Evolutionary conservation across 192 early-diverging fungal species (phyloP).

Genomic region (Podila verticillata): DNA sequence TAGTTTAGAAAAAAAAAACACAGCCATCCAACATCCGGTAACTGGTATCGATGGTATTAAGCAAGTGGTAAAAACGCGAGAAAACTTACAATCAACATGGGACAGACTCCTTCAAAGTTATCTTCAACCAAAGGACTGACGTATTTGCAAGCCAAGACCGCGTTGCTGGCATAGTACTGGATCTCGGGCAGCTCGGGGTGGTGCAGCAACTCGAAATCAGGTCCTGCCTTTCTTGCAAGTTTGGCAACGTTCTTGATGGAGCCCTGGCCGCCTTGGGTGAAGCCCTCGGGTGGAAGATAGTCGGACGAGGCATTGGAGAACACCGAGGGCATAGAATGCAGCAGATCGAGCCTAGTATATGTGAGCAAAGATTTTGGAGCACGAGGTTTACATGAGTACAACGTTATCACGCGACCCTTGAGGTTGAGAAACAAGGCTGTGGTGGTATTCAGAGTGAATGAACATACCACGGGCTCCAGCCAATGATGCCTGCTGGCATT

Average conservation of each 20-base stretch:
- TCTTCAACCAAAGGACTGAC: constrained; percentile 58
- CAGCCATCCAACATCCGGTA: neutral
- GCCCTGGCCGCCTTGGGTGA: constrained; percentile 45
- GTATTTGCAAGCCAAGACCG: constrained; percentile 49
- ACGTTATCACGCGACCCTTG: no score
- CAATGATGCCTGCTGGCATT: constrained; percentile 64
- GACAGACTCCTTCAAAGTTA: constrained; percentile 48
- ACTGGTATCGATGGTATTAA: no score
- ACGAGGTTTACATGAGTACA: neutral
- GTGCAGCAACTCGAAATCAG: constrained; percentile 23
- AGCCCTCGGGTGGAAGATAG: constrained; percentile 59
- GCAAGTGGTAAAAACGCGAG: no score
- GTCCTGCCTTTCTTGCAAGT: neutral
- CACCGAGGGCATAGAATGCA: constrained; percentile 62
- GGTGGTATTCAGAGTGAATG: neutral
- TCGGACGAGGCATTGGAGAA: constrained; percentile 46
- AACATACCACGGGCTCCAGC: constrained; percentile 72
- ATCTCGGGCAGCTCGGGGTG: constrained; percentile 45
- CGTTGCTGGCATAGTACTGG: constrained; percentile 59
- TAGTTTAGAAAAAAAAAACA: neutral
- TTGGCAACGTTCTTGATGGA: constrained; percentile 47
- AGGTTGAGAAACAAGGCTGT: no score
- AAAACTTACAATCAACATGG: constrained; percentile 52
- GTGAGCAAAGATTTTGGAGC: neutral
- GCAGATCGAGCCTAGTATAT: constrained; percentile 53